Evolutionary conservation across 352 stramenopile genomes (phyloP).

Genomic region (Globisporangium perplexum): DNA sequence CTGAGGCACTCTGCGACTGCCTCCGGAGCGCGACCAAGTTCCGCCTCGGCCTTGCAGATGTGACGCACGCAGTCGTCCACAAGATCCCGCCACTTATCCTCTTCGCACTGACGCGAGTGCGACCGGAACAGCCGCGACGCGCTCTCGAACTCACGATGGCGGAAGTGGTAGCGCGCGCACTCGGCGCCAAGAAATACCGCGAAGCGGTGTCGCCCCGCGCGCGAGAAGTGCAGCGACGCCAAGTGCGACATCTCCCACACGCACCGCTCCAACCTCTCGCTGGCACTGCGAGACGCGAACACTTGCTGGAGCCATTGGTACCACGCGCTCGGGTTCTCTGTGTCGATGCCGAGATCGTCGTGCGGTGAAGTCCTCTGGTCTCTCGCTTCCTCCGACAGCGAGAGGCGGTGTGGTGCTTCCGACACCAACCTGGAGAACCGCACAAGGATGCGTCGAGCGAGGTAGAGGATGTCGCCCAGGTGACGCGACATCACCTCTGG

Average conservation of each 20-base stretch:
- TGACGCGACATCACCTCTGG: slow-evolving; percentile 57
- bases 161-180: slow-evolving; percentile 59
- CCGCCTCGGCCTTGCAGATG: slow-evolving; percentile 56
- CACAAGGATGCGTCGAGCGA: slow-evolving; percentile 56
- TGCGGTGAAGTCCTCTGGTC: not conserved
- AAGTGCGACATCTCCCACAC: slow-evolving; percentile 71
- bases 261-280: slow-evolving; percentile 42
- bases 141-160: slow-evolving; percentile 50
- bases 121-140: slow-evolving; percentile 62
- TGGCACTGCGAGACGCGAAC: slow-evolving; percentile 22
- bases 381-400: not conserved
- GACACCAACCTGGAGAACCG: slow-evolving; percentile 14
- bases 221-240: slow-evolving; percentile 70
- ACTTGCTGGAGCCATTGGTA: slow-evolving; percentile 46
- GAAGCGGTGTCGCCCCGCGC: slow-evolving; percentile 64
- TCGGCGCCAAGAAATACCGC: slow-evolving; percentile 71
- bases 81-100: slow-evolving; percentile 74
- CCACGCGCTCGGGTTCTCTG: slow-evolving; percentile 24
- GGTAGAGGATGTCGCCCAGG: slow-evolving; percentile 67
- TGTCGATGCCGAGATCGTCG: slow-evolving; percentile 1
- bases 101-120: slow-evolving; percentile 59
- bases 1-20: slow-evolving; percentile 56
- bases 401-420: not conserved
- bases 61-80: slow-evolving; percentile 41
- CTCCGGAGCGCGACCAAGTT: slow-evolving; percentile 43